A percentile compares a stretch with the other conserved stretches of the same genome.
Conservation (phyloP, 169 alveolate species). For the Plasmodium reichenowi region DNA sequence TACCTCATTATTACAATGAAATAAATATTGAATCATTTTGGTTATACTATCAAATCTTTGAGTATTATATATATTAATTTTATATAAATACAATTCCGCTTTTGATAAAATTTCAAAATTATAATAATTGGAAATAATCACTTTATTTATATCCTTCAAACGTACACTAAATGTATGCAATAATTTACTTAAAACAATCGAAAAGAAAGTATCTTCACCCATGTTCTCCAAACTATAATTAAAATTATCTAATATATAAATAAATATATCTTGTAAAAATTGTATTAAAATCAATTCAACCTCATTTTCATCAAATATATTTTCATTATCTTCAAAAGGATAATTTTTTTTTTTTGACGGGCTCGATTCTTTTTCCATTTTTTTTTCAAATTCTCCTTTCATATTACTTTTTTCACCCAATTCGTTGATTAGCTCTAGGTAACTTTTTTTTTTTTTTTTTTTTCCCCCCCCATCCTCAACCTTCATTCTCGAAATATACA, state of each 20-base stretch:
- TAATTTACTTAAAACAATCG: constrained; percentile 44
- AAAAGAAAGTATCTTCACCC: constrained; percentile 15
- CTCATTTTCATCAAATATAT: constrained; percentile 8
- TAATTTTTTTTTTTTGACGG: too few species aligned
- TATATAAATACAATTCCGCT: constrained; percentile 22
- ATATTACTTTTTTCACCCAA: neutral
- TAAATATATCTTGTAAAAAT: constrained; percentile 27
- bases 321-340: neutral
- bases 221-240: constrained; percentile 10
- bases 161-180: constrained; percentile 37
- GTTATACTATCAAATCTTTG: constrained; percentile 40
- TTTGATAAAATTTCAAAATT: constrained; percentile 17
- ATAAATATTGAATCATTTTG: constrained; percentile 9
- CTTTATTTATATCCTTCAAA: constrained; percentile 18
- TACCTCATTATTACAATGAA: constrained; percentile 38
- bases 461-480: neutral
- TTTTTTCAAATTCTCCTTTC: neutral
- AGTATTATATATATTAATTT: constrained; percentile 9
- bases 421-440: neutral
- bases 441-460: constrained; percentile 10
- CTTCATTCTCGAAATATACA: too few species aligned
- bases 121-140: constrained; percentile 2
- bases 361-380: neutral
- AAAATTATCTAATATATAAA: constrained; percentile 23
- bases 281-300: constrained; percentile 17